These are phyloP conservation scores for Abelmoschus esculentus DNA, from an alignment of 345 rosid species.

Conservation along the genomic window DNA sequence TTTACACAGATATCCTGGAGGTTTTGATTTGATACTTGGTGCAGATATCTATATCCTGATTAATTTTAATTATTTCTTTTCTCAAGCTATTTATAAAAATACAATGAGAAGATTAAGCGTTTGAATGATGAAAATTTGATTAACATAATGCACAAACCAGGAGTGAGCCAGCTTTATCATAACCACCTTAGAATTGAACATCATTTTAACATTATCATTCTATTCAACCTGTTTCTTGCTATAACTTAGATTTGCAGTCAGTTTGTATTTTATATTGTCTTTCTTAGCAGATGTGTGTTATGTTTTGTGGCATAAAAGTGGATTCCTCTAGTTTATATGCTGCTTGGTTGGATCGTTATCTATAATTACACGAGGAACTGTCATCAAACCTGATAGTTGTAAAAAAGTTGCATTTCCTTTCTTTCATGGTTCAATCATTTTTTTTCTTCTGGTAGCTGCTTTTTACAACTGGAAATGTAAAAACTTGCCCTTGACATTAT, in stretches of 20 bases:
- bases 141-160: neutral
- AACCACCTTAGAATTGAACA: neutral
- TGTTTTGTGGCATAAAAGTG: neutral
- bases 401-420: neutral
- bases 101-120: neutral
- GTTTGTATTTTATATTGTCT: neutral
- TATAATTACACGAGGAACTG: neutral
- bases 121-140: neutral
- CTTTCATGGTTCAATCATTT: neutral
- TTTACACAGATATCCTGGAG: slow-evolving; percentile 42
- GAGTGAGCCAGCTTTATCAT: neutral
- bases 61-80: neutral
- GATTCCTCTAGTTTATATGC: neutral
- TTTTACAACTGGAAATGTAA: neutral
- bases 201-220: neutral
- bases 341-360: neutral
- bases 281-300: neutral
- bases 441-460: neutral
- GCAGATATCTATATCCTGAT: slow-evolving; percentile 93
- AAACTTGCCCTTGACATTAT: slow-evolving; percentile 40
- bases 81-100: neutral
- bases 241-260: neutral
- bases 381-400: neutral
- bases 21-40: slow-evolving; percentile 89
- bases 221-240: neutral